These are phyloP conservation scores for Collybia sordida DNA, from an alignment of 768 basidiomycete species.

Conservation along the genomic window DNA sequence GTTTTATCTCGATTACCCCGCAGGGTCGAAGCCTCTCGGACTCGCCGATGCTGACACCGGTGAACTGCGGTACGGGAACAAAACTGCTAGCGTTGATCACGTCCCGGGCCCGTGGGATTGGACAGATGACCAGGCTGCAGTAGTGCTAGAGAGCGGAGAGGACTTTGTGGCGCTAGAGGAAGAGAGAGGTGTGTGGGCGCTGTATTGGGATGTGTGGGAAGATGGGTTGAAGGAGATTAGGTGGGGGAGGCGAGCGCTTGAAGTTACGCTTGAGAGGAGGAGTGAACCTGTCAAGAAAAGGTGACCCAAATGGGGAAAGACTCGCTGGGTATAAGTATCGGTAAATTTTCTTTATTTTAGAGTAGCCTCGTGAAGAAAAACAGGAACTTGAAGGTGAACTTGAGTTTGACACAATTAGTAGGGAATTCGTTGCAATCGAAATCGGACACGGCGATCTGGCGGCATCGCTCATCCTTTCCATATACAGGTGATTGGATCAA, in stretches of 20 bases:
- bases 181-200: slow-evolving; percentile 15
- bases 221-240: slow-evolving; percentile 16
- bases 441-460: too few relatives aligned
- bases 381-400: too few relatives aligned
- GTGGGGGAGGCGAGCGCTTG: slow-evolving; percentile 16
- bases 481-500: too few relatives aligned
- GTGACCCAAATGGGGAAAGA: too few relatives aligned
- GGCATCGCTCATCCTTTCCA: too few relatives aligned
- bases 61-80: slow-evolving; percentile 28
- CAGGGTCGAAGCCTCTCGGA: slow-evolving; percentile 20
- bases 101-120: slow-evolving; percentile 29
- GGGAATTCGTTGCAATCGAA: too few relatives aligned
- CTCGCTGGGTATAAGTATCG: too few relatives aligned
- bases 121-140: slow-evolving; percentile 21
- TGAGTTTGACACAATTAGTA: too few relatives aligned
- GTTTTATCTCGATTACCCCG: slow-evolving; percentile 30
- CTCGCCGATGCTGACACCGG: slow-evolving; percentile 23
- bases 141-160: slow-evolving; percentile 24
- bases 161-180: slow-evolving; percentile 26
- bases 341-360: too few relatives aligned
- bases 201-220: slow-evolving; percentile 24
- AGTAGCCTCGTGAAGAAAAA: too few relatives aligned
- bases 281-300: too few relatives aligned
- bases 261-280: slow-evolving; percentile 14
- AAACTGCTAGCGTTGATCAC: slow-evolving; percentile 22